Percentiles rank a stretch among this genome's conserved stretches.
Conservation (phyloP, 805 yeast genomes). For the Candida andamanensis region DNA sequence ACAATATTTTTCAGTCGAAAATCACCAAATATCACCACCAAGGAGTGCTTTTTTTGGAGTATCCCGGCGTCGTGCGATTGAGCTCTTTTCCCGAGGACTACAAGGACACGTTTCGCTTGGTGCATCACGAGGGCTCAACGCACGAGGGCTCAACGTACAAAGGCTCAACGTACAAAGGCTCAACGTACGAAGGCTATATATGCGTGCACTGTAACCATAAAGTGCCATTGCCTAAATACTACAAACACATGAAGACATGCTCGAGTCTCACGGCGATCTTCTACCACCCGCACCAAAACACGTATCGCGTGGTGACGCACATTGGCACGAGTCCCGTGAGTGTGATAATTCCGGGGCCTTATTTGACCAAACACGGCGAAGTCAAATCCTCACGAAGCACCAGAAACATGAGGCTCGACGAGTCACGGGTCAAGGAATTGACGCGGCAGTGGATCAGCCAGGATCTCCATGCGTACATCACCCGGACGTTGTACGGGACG, state of each 20-base stretch:
- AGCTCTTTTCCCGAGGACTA: constrained; percentile 47
- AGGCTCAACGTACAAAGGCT: too few species aligned
- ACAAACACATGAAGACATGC: constrained; percentile 25
- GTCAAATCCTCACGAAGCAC: constrained; percentile 51
- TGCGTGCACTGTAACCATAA: constrained; percentile 35
- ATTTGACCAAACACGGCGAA: constrained; percentile 72
- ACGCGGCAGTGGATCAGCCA: constrained; percentile 60
- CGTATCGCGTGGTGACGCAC: constrained; percentile 19
- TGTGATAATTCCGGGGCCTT: constrained; percentile 55
- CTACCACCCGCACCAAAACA: constrained; percentile 22
- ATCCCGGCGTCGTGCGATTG: constrained; percentile 51
- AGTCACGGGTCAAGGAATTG: constrained; percentile 50
- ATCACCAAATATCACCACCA: constrained; percentile 19
- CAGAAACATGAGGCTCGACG: constrained; percentile 53
- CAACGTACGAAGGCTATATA: constrained; percentile 18
- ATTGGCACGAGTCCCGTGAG: constrained; percentile 22
- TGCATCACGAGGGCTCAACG: constrained; percentile 10
- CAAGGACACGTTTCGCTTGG: constrained; percentile 21
- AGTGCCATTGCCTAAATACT: constrained; percentile 10
- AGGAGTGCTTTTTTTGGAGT: constrained; percentile 33
- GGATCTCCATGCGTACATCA: constrained; percentile 46
- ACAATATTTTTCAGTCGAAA: constrained; percentile 19
- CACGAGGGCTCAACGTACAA: too few species aligned
- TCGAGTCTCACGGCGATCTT: constrained; percentile 21
- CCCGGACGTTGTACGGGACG: constrained; percentile 25